Evolutionary conservation across 345 rosid genomes (phyloP).

Genomic region (Salix arbutifolia): DNA sequence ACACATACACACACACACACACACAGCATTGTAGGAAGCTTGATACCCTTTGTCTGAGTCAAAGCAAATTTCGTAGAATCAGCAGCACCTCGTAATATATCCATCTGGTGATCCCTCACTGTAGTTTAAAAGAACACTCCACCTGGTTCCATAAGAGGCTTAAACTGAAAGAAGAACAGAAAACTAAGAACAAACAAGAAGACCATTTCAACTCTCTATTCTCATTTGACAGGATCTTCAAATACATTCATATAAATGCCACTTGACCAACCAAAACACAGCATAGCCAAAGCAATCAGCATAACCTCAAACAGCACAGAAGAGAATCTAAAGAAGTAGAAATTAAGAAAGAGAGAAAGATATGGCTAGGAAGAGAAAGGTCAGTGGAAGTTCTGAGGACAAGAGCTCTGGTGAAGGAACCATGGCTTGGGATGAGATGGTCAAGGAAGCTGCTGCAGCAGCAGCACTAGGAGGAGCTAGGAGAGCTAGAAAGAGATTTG

Average conservation of each 20-base stretch:
- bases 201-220: constrained; percentile 29
- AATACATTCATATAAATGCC: constrained; percentile 21
- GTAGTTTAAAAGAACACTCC: constrained; percentile 12
- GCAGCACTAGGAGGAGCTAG: constrained; percentile 34
- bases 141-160: constrained; percentile 22
- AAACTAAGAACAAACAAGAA: constrained; percentile 24
- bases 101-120: constrained; percentile 12
- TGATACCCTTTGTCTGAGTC: constrained; percentile 27
- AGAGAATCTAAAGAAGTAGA: background rate
- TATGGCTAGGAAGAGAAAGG: constrained; percentile 55
- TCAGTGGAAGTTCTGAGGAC: constrained; percentile 24
- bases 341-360: background rate
- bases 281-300: background rate
- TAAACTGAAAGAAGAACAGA: constrained; percentile 26
- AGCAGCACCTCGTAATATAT: background rate
- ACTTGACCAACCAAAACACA: constrained; percentile 1
- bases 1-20: no score
- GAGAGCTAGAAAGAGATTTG: constrained; percentile 46
- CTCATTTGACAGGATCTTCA: constrained; percentile 32
- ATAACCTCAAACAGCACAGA: background rate
- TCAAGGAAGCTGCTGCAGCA: constrained; percentile 38
- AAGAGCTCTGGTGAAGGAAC: constrained; percentile 20
- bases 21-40: background rate
- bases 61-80: background rate
- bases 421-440: constrained; percentile 50